These are phyloP conservation scores for Trametes polyzona DNA, from an alignment of 1,284 basidiomycete species.

Conservation along the genomic window DNA sequence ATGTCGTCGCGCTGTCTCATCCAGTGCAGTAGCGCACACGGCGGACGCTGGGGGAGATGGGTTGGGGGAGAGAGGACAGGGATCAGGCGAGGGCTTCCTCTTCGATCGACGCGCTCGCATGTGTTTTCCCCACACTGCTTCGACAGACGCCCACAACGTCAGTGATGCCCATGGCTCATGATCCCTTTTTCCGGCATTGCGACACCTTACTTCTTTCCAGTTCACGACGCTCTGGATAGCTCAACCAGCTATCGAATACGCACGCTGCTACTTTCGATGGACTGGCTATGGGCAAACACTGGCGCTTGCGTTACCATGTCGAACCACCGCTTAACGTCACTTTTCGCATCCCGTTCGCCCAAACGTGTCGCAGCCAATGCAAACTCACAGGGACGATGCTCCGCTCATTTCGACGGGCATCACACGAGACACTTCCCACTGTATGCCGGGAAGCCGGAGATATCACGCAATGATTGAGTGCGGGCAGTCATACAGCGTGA, in stretches of 20 bases:
- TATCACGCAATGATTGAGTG: neutral
- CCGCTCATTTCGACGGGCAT: no score
- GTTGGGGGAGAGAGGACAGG: neutral
- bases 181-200: neutral
- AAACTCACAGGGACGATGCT: no score
- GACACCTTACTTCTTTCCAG: neutral
- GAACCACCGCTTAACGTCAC: neutral
- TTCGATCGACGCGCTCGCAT: conserved; percentile 12
- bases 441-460: neutral
- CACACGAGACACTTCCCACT: neutral
- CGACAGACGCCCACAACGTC: neutral
- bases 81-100: conserved; percentile 9
- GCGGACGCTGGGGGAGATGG: neutral
- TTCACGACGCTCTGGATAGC: neutral
- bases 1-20: neutral
- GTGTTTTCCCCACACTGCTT: conserved; percentile 22
- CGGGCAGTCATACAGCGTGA: conserved; percentile 7
- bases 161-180: neutral
- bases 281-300: neutral
- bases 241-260: neutral
- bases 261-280: no score
- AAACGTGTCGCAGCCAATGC: no score
- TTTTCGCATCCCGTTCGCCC: no score
- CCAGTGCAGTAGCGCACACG: neutral
- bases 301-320: neutral